Evolutionary conservation across 345 rosid species (phyloP).

Genomic region (Gossypium sturtianum): DNA sequence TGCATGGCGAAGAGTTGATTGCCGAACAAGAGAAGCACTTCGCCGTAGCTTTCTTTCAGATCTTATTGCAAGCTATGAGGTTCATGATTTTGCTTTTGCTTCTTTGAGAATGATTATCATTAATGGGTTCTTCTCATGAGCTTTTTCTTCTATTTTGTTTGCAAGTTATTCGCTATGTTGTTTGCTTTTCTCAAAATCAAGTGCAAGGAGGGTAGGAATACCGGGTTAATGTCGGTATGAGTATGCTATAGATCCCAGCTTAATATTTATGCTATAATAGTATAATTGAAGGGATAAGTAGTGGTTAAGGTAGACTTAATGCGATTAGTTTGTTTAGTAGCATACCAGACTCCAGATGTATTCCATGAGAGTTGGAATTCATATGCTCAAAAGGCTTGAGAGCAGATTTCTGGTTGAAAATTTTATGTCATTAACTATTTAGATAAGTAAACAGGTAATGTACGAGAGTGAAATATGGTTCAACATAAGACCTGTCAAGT

Average conservation of each 20-base stretch:
- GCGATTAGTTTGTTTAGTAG: neutral
- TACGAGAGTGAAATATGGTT: neutral
- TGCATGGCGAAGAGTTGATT: constrained; percentile 77
- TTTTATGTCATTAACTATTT: neutral
- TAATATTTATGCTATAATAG: neutral
- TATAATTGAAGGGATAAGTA: neutral
- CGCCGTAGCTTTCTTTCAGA: constrained; percentile 81
- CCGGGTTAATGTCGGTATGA: neutral
- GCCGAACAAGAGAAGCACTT: constrained; percentile 85
- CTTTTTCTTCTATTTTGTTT: neutral
- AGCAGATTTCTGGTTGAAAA: neutral
- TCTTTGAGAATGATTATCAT: neutral
- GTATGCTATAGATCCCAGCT: neutral
- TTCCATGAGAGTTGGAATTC: neutral
- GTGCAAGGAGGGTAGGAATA: neutral
- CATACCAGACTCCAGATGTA: neutral
- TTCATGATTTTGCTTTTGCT: constrained; percentile 11
- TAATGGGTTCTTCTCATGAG: neutral
- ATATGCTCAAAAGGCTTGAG: neutral
- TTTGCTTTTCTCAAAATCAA: neutral
- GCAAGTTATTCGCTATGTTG: neutral
- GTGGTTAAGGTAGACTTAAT: neutral
- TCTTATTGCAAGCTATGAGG: constrained; percentile 81
- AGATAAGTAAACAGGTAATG: neutral
- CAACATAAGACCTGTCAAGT: neutral